These are phyloP conservation scores for Ceratocystis harringtonii DNA, from an alignment of 2,329 filamentous ascomycete genomes.

Conservation along the genomic window DNA sequence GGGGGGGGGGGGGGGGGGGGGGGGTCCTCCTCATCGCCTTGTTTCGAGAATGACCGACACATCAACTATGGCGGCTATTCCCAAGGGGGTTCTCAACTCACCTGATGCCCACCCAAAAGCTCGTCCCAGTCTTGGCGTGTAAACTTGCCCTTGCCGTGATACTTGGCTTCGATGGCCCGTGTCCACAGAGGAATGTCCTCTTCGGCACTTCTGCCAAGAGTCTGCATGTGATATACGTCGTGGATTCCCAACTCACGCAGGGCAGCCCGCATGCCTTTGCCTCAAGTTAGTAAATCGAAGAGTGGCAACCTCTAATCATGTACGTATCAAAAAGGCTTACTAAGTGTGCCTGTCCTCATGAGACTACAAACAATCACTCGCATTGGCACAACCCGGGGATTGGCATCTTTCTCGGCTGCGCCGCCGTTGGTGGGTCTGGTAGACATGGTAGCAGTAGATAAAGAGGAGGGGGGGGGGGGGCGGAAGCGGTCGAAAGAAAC, in stretches of 20 bases:
- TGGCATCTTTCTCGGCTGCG: constrained; percentile 12
- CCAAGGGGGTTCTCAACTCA: background rate
- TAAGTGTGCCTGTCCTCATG: constrained; percentile 28
- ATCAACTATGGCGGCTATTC: too few relatives aligned
- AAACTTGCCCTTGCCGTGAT: constrained; percentile 20
- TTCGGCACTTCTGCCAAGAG: constrained; percentile 12
- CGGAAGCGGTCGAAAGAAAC: too few relatives aligned
- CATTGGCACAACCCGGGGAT: constrained; percentile 26
- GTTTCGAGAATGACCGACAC: too few relatives aligned
- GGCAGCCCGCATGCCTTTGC: constrained; percentile 24
- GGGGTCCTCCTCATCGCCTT: too few relatives aligned
- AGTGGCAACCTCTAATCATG: background rate
- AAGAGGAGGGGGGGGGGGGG: background rate
- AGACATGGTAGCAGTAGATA: constrained; percentile 1
- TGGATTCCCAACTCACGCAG: constrained; percentile 26
- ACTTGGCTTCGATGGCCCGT: constrained; percentile 21
- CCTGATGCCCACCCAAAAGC: constrained; percentile 30
- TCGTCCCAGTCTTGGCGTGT: constrained; percentile 31
- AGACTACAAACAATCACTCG: constrained; percentile 28
- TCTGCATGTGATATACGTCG: constrained; percentile 27
- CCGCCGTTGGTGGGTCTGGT: constrained; percentile 15
- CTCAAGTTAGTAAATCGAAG: background rate
- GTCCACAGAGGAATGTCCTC: constrained; percentile 20
- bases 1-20: too few relatives aligned
- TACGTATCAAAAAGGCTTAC: constrained; percentile 20